Evolutionary conservation across 2,329 filamentous ascomycete species (phyloP), one percentile per base, ranked within the genome.

Genomic region (Gnomoniopsis smithogilvyi): DNA sequence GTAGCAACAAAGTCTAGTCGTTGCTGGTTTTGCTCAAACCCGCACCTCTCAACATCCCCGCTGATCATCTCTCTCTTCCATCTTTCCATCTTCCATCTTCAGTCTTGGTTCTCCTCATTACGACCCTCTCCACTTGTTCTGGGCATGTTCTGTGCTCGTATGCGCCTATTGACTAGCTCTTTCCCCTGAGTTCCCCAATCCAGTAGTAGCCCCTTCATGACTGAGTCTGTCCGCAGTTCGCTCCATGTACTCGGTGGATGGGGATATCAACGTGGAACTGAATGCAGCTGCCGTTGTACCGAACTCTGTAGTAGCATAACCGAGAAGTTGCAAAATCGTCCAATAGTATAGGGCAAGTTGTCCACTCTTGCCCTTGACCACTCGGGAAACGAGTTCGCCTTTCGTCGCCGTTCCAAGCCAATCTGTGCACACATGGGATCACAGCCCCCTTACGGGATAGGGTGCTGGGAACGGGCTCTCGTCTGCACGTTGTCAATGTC

Each of bases 1-100:
- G 43, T 21, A 19, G 54, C 47, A 36, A 52, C 47, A 56, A 30
- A 56, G 60, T 62, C 58, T 56, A 49, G 41, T 51, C 51, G 36
- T n/a, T 14, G 54, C 54, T 51, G 36, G 17, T 45, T 14, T n/a
- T 45, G 41, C 41, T 45, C 7, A 19, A 21, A 45, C 41, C 41
- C 7, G 41, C 21, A 45, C 41, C 41, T 10, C 41, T 21, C 17
- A 3, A 6, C 6, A 3, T 45, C 17, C 15, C 17, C 11, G 41
- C 15, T 21, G 15, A 21, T 6, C 10, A 45, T 45, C 2, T 41
- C 36, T 41, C 36, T 41, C 34, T n/a, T 14, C 6, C 17, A 15
- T 41, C 17, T 19, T 36, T 12, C 36, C 36, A 14, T 38, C 36
- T 38, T 3, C 36, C 36, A n/a, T 38, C 3, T 38, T 38, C 36